Evolutionary conservation across 1,139 yeast species (phyloP), one percentile per base, ranked within the genome.

Genomic region (Blastobotrys malaysiensis): DNA sequence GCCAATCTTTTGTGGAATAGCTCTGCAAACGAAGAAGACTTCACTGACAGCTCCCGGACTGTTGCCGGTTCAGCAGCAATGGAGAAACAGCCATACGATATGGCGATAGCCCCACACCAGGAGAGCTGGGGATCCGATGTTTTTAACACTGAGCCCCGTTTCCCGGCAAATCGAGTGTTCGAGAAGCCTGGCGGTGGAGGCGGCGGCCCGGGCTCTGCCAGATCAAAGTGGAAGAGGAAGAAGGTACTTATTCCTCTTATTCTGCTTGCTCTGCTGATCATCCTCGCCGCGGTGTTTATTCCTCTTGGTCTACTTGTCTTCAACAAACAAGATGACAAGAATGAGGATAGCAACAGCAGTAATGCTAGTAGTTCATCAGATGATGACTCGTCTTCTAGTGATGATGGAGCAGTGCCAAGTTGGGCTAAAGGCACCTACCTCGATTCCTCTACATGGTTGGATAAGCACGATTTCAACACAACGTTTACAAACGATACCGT

Each of bases 381-480:
- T 9, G 18, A 9, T n/a, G n/a, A n/a, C n/a, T n/a, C n/a, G 1
- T 9, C 9, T 13, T 21, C 43, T 9, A 11, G 18, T 9, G 45
- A 16, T 1, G 9, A 45, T 5, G 46, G 36, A 9, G 19, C 44
- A 6, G 55, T 63, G 5, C 71, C 71, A 9, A 57, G 57, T 5
- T 53, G 56, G 44, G 66, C 66, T 16, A 58, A 58, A 22, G 69
- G 67, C 18, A 61, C 71, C 3, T 55, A 64, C 7, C 62, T 68
- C 22, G 73, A 71, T 51, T 57, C 65, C 4, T 54, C 64, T 2
- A 71, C 71, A 2, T 71, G 75, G 75, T 55, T 64, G 47, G 72
- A 69, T 50, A 62, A 51, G 14, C 60, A 61, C 0, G 74, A 64
- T 49, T 70, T 71, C 56, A 71, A 71, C 56, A 61, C 68, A n/a